These are phyloP conservation scores for Penicillium lagena DNA, from an alignment of 495 filamentous ascomycete species.

Conservation along the genomic window DNA sequence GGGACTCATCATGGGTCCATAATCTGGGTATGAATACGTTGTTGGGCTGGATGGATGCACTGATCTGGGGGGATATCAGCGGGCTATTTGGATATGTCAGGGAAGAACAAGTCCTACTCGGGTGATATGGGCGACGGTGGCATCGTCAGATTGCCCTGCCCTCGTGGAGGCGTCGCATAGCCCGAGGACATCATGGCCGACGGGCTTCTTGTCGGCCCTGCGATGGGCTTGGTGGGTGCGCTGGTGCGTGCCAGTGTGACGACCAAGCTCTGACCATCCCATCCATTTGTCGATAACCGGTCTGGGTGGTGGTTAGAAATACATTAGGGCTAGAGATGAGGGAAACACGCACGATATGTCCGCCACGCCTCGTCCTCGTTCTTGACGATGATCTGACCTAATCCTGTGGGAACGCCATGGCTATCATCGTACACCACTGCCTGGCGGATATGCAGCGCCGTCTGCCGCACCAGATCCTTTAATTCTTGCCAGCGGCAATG, in stretches of 20 bases:
- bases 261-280: conserved; percentile 40
- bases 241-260: conserved; percentile 39
- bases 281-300: conserved; percentile 36
- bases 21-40: conserved; percentile 21
- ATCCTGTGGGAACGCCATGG: conserved; percentile 38
- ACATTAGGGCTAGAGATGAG: neutral
- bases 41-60: conserved; percentile 18
- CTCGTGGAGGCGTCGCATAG: conserved; percentile 27
- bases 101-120: conserved; percentile 18
- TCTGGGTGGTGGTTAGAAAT: conserved; percentile 19
- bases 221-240: conserved; percentile 37
- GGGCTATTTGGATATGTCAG: neutral
- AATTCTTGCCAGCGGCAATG: conserved; percentile 46
- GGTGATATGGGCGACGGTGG: conserved; percentile 34
- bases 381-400: conserved; percentile 44
- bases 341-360: conserved; percentile 32
- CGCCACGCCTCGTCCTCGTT: conserved; percentile 44
- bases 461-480: conserved; percentile 42
- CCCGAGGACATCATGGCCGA: conserved; percentile 17
- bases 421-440: conserved; percentile 43
- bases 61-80: conserved; percentile 9
- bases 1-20: conserved; percentile 19
- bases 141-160: conserved; percentile 20
- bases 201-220: conserved; percentile 38
- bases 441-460: conserved; percentile 40